Evolutionary conservation across 2,329 filamentous ascomycete species (phyloP).

Genomic region (Fusarium camptoceras): DNA sequence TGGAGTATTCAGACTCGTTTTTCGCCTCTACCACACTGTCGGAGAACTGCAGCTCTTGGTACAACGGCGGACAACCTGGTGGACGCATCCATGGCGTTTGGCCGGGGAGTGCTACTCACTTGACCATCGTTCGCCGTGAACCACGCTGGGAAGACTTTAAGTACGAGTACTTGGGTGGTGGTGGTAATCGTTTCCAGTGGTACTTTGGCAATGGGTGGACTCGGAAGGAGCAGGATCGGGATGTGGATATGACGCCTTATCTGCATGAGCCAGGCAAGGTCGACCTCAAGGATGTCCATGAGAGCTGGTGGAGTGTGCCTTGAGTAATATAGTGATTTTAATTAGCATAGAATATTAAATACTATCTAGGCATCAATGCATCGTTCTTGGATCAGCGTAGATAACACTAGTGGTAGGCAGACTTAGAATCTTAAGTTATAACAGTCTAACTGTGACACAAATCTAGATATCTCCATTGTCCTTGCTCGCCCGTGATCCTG

Average conservation of each 20-base stretch:
- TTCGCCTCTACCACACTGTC: background rate
- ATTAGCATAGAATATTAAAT: background rate
- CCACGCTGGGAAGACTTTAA: constrained; percentile 4
- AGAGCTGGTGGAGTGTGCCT: background rate
- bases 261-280: background rate
- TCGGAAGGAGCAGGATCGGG: background rate
- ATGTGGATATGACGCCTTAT: background rate
- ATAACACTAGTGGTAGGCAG: no score
- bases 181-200: background rate
- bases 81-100: background rate
- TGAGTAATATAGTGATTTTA: background rate
- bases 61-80: background rate
- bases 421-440: no score
- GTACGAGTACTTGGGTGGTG: background rate
- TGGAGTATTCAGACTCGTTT: background rate
- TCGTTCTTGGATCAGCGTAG: background rate
- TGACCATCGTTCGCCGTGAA: background rate
- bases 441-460: no score
- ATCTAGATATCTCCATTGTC: no score
- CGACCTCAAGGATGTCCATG: background rate
- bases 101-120: constrained; percentile 4
- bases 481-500: no score
- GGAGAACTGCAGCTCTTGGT: constrained; percentile 1
- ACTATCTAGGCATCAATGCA: background rate
- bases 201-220: background rate